A percentile compares a stretch with the other conserved stretches of the same genome.
Evolutionary conservation across 257 asterid genomes (phyloP).

Genomic region (Prunella vulgaris): DNA sequence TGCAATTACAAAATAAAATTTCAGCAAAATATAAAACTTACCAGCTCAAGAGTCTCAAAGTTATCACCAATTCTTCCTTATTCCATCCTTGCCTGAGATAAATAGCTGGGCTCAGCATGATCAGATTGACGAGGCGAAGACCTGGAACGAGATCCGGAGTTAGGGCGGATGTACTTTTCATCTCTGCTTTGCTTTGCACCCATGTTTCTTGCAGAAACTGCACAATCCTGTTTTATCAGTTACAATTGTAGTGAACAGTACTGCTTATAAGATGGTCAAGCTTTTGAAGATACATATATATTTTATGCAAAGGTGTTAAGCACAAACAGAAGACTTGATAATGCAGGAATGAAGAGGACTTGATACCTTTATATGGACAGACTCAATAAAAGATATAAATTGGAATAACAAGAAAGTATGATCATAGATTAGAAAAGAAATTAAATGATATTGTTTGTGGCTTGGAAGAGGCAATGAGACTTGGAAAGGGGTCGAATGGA

Average conservation of each 20-base stretch:
- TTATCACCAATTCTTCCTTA: conserved; percentile 55
- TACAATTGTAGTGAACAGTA: not conserved
- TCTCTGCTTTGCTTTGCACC: conserved; percentile 29
- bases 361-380: no score
- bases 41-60: conserved; percentile 68
- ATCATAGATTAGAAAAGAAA: no score
- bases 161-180: not conserved
- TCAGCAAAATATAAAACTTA: not conserved
- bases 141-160: conserved; percentile 16
- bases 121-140: conserved; percentile 19
- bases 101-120: conserved; percentile 3
- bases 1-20: not conserved
- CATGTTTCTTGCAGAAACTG: conserved; percentile 20
- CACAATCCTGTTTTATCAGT: conserved; percentile 2
- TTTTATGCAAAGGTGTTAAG: not conserved
- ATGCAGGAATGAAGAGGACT: no score
- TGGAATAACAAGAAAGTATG: no score
- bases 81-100: conserved; percentile 20
- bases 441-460: no score
- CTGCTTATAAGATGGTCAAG: not conserved
- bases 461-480: no score
- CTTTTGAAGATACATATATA: not conserved
- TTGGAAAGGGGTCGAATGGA: no score
- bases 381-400: no score
- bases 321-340: no score